A percentile compares a stretch with the other conserved stretches of the same genome.
Evolutionary conservation across 1,284 basidiomycete species (phyloP).

Genomic region (Rhodotorula sp.): DNA sequence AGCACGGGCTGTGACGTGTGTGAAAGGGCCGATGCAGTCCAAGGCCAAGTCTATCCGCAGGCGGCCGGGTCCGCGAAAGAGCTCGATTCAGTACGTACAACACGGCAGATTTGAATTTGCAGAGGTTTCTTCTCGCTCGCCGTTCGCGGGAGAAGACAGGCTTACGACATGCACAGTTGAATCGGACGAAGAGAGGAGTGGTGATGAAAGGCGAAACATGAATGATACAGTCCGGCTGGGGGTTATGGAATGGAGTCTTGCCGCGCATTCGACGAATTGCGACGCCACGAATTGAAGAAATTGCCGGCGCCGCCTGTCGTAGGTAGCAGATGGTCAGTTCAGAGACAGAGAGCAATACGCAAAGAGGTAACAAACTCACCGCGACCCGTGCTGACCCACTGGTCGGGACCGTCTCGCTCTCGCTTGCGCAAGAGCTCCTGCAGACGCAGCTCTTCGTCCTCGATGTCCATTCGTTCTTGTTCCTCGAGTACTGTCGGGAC

Average conservation of each 20-base stretch:
- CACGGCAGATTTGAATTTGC: no score
- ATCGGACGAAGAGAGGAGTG: no score
- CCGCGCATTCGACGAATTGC: not conserved
- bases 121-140: no score
- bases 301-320: conserved; percentile 13
- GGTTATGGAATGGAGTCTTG: not conserved
- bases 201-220: not conserved
- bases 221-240: not conserved
- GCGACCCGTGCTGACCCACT: conserved; percentile 29
- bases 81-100: no score
- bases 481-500: conserved; percentile 31
- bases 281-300: conserved; percentile 2
- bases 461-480: conserved; percentile 21
- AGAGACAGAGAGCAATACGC: no score
- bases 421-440: conserved; percentile 19
- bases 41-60: no score
- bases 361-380: conserved; percentile 1
- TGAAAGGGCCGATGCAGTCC: no score
- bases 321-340: not conserved
- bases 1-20: no score
- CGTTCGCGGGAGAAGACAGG: no score
- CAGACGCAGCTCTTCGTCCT: conserved; percentile 25
- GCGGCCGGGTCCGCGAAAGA: no score
- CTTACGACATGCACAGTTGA: no score
- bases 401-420: conserved; percentile 25